phyloP scores from a whole-genome alignment of 345 rosid genomes.

The Gossypium ekmanianum region DNA sequence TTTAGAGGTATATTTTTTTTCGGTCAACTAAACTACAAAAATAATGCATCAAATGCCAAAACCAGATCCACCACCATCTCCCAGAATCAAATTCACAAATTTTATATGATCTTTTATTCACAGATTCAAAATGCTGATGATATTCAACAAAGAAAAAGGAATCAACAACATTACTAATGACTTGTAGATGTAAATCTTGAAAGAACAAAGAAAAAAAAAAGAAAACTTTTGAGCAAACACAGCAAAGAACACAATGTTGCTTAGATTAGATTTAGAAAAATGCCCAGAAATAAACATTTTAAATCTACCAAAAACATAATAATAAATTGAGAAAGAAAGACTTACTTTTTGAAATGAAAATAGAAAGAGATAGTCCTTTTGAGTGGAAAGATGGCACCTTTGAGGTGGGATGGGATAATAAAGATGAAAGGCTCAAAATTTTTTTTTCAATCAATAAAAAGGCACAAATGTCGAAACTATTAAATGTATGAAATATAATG shows the following conservation, averaged over 20 bases:
- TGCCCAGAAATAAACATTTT: neutral
- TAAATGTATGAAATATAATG: neutral
- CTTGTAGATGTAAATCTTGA: neutral
- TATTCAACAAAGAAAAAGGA: too few relatives aligned
- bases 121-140: neutral
- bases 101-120: neutral
- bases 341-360: constrained; percentile 17
- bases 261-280: neutral
- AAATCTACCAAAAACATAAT: neutral
- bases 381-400: neutral
- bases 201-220: neutral
- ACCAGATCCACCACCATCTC: neutral
- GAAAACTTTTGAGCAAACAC: neutral
- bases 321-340: neutral
- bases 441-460: too few relatives aligned
- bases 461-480: neutral
- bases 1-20: neutral
- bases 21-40: neutral
- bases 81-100: neutral
- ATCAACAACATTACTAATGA: neutral
- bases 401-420: neutral
- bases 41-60: neutral
- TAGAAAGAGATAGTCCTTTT: constrained; percentile 3
- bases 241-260: neutral
- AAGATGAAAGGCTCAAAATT: neutral